Base-by-base conservation (phyloP, 441 rosid species). In the Euphorbia celastroides region DNA sequence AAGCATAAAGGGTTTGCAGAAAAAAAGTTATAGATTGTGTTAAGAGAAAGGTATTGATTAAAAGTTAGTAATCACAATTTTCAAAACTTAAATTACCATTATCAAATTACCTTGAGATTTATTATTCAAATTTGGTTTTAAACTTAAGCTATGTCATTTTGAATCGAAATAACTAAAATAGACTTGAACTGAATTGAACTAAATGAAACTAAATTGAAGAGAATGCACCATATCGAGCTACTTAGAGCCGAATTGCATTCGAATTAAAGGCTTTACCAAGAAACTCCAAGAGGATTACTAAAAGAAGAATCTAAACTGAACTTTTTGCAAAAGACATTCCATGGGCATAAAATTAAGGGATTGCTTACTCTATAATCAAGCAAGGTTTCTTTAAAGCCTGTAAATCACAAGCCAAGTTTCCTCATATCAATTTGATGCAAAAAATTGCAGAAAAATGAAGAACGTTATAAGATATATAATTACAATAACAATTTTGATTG, bases 31-130 rank as follows among this genome's bases (percentile, higher is more conserved):
- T 52, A 70, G 81, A 84, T 70, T 75, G 69, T 52, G 70, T 8
- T 60, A 38, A 67, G 77, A 74, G 83, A 77, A 80, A 80, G 86
- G 84, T 36, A 75, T 72, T 55, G 65, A 42, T 11, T 42, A 60
- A 58, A 75, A 80, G 44, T 67, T 30, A 55, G 16, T 41, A 27
- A 54, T 2, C 55, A 41, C 6, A 50, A n/a, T n/a, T n/a, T n/a
- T n/a, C n/a, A n/a, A n/a, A n/a, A n/a, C n/a, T n/a, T n/a, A n/a
- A 13, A 30, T 14, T 32, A 58, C 0, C 64, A 23, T 34, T 34
- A n/a, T 16, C 27, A n/a, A 19, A 56, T 56, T 48, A 5, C 54
- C 23, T 48, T 48, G 54, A 48, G 19, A 48, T 48, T 48, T 34
- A 34, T 34, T 9, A 34, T 34, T 34, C 38, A 52, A n/a, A n/a